A percentile compares a stretch with the other conserved stretches of the same genome.
phyloP scores from a whole-genome alignment of 352 stramenopile species.

The Pythium insidiosum region DNA sequence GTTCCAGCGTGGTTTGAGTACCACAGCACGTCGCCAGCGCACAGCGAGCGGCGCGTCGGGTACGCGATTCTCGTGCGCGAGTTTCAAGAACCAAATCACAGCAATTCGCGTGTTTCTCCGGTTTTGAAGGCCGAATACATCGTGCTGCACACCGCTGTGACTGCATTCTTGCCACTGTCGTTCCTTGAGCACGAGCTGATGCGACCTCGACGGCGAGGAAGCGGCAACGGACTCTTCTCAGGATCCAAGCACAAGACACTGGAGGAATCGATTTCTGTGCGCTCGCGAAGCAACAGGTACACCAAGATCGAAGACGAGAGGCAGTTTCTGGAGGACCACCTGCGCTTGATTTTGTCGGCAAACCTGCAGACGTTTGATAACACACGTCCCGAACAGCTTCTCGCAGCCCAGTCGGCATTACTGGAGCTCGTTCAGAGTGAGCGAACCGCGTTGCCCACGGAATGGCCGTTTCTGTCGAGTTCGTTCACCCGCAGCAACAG shows the following conservation, averaged over 20 bases:
- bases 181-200: constrained; percentile 26
- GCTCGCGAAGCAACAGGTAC: constrained; percentile 19
- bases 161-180: constrained; percentile 28
- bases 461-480: constrained; percentile 21
- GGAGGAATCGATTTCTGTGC: constrained; percentile 29
- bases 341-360: constrained; percentile 12
- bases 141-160: constrained; percentile 26
- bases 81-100: background rate
- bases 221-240: constrained; percentile 11
- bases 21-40: constrained; percentile 24
- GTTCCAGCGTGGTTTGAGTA: constrained; percentile 52
- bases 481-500: constrained; percentile 11
- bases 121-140: constrained; percentile 23
- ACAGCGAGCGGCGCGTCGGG: constrained; percentile 32
- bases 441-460: constrained; percentile 8
- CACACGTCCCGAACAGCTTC: constrained; percentile 5
- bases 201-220: constrained; percentile 3
- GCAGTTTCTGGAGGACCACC: constrained; percentile 29
- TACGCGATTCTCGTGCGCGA: constrained; percentile 35
- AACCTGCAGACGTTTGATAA: background rate
- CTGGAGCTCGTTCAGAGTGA: constrained; percentile 22
- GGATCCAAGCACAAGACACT: constrained; percentile 12
- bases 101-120: no score
- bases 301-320: constrained; percentile 29
- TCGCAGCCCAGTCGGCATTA: constrained; percentile 14